Conservation (phyloP, 1,139 yeast species). For the Geotrichum histeridarum region DNA sequence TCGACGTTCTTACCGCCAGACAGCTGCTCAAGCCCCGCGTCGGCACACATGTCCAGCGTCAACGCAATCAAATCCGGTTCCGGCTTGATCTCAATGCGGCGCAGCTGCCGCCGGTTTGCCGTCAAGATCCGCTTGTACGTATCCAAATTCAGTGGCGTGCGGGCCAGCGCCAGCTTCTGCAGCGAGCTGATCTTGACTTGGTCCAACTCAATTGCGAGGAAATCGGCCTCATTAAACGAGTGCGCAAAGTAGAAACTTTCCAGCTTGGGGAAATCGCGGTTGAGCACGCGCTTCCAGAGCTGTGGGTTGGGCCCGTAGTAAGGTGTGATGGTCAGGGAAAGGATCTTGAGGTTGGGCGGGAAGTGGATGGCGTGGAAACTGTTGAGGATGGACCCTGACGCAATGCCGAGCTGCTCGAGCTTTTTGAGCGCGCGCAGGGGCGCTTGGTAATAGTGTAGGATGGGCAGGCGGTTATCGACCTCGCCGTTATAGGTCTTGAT, state of each 20-base stretch:
- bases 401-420: conserved; percentile 17
- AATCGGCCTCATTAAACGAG: conserved; percentile 9
- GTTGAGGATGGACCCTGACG: conserved; percentile 16
- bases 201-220: conserved; percentile 3
- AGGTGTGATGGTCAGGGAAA: conserved; percentile 14
- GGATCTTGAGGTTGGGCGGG: conserved; percentile 12
- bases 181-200: conserved; percentile 10
- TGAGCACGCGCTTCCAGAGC: conserved; percentile 16
- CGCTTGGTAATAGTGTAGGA: conserved; percentile 16
- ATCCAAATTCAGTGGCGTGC: conserved; percentile 6
- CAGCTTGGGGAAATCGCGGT: conserved; percentile 12
- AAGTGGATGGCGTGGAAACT: conserved; percentile 16
- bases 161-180: conserved; percentile 6
- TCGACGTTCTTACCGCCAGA: conserved; percentile 7
- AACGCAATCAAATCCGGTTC: conserved; percentile 1
- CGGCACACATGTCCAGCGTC: conserved; percentile 2
- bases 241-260: conserved; percentile 16
- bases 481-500: conserved; percentile 15
- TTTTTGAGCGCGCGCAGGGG: conserved; percentile 12
- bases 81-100: conserved; percentile 3
- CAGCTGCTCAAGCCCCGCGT: neutral
- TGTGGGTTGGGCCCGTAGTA: conserved; percentile 15
- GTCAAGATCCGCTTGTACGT: conserved; percentile 3
- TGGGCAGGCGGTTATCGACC: conserved; percentile 9
- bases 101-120: conserved; percentile 8